Evolutionary conservation across 2,329 filamentous ascomycete genomes (phyloP), one percentile per base, ranked within the genome.

Genomic region (Fusarium caatingaense): DNA sequence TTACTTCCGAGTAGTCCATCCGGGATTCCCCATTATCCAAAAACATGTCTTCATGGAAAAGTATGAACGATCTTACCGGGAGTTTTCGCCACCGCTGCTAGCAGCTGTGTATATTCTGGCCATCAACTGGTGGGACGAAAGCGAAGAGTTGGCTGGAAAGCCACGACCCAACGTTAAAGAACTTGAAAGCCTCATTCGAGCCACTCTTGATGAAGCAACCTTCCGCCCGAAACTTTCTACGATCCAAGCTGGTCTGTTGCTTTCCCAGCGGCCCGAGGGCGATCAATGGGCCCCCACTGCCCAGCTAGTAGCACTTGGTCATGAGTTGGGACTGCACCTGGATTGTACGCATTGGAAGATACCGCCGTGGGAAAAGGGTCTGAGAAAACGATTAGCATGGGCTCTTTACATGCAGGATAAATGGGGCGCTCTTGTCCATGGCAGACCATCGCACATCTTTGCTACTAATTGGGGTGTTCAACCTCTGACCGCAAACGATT

Each of bases 361-460:
- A 56, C 93, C 94, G 28, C 86, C 86, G 0, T 97, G 94, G 93
- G 94, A 97, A 79, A 91, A 92, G 72, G 92, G 93, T 0, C 79
- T 97, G 62, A 87, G 94, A 65, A 96, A 95, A 78, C 88, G 94
- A 50, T 87, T 97, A 44, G 93, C 93, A 2, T 97, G 94, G 94
- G 94, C 93, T 4, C 80, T 97, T 53, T 97, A 96, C 78, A 95
- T 97, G 91, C 93, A 97, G 80, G 94, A 98, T 80, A 97, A 87
- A 79, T 97, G 94, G 94, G 93, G 92, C 18, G 91, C 93, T 3
- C 84, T 97, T 21, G 90, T 96, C 25, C 92, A 97, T 75, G 93
- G 93, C 48, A 90, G 93, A 13, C 94, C 93, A 1, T 96, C 93
- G 7, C 93, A 97, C 71, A 87, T 89, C 42, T 87, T 88, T 69